Conservation (phyloP, 106 monocot genomes). For the Agapanthus africanus region DNA sequence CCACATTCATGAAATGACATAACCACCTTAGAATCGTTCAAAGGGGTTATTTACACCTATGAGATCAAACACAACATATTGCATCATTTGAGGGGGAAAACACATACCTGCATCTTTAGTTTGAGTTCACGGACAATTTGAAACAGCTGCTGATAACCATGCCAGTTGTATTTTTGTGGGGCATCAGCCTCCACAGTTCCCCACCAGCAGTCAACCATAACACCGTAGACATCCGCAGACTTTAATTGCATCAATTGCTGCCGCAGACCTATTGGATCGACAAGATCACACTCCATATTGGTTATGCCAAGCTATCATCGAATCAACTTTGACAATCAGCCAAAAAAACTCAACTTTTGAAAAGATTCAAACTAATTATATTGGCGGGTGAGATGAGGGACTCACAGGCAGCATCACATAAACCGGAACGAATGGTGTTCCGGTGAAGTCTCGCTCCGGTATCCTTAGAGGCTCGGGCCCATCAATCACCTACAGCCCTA, state of each 20-base stretch:
- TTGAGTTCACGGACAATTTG: conserved; percentile 67
- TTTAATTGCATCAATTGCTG: conserved; percentile 60
- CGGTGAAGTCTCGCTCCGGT: conserved; percentile 82
- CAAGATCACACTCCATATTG: conserved; percentile 74
- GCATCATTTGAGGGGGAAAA: background rate
- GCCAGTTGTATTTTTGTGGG: conserved; percentile 79
- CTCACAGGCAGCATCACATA: conserved; percentile 93
- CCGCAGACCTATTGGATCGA: conserved; percentile 56
- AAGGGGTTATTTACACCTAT: background rate
- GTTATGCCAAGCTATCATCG: conserved; percentile 58
- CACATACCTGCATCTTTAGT: conserved; percentile 86
- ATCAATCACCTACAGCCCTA: conserved; percentile 26
- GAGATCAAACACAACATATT: background rate
- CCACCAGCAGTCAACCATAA: conserved; percentile 98
- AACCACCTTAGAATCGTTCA: conserved; percentile 50
- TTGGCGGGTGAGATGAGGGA: conserved; percentile 3
- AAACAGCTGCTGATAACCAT: conserved; percentile 74
- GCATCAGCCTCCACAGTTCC: conserved; percentile 80
- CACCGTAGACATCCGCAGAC: conserved; percentile 72
- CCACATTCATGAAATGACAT: conserved; percentile 99
- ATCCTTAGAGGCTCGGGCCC: conserved; percentile 25
- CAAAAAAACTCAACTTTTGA: background rate
- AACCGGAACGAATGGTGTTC: conserved; percentile 79
- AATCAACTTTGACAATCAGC: background rate
- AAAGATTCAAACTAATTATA: background rate